phyloP scores from a whole-genome alignment of 768 basidiomycete genomes.

The Mycena venus region DNA sequence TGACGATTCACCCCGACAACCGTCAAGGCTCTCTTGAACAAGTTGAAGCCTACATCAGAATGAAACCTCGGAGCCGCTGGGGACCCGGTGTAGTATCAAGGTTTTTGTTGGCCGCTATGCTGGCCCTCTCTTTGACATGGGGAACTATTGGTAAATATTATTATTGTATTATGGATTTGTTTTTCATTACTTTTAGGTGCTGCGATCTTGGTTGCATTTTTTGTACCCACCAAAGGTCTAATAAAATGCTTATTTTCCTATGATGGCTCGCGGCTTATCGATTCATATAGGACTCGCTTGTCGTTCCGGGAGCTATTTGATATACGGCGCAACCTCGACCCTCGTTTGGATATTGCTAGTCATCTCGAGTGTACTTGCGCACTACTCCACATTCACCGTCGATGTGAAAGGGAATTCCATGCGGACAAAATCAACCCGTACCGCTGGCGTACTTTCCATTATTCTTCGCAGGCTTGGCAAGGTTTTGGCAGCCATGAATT shows the following conservation, averaged over 20 bases:
- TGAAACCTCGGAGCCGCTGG: conserved; percentile 23
- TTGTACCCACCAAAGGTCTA: conserved; percentile 38
- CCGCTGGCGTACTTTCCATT: conserved; percentile 41
- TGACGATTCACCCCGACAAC: conserved; percentile 7
- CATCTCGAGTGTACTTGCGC: conserved; percentile 41
- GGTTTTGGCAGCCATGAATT: conserved; percentile 37
- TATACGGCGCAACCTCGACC: conserved; percentile 48
- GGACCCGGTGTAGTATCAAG: conserved; percentile 31
- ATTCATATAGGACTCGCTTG: conserved; percentile 47
- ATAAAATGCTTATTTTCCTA: background rate
- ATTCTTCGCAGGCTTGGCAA: conserved; percentile 38
- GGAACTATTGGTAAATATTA: conserved; percentile 25
- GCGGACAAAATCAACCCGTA: conserved; percentile 41
- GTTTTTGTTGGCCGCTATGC: conserved; percentile 33
- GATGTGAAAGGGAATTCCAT: conserved; percentile 19
- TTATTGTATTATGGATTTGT: background rate
- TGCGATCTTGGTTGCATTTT: conserved; percentile 35
- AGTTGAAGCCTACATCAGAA: conserved; percentile 24
- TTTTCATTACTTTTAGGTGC: conserved; percentile 18
- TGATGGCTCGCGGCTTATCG: background rate
- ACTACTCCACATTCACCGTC: conserved; percentile 35
- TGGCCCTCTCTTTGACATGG: conserved; percentile 37
- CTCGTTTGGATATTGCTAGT: conserved; percentile 48
- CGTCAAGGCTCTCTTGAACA: conserved; percentile 24
- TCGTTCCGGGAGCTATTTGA: conserved; percentile 45